Evolutionary conservation across 2,329 filamentous ascomycete species (phyloP).

Genomic region (Paracorniculantispora psalliotae): DNA sequence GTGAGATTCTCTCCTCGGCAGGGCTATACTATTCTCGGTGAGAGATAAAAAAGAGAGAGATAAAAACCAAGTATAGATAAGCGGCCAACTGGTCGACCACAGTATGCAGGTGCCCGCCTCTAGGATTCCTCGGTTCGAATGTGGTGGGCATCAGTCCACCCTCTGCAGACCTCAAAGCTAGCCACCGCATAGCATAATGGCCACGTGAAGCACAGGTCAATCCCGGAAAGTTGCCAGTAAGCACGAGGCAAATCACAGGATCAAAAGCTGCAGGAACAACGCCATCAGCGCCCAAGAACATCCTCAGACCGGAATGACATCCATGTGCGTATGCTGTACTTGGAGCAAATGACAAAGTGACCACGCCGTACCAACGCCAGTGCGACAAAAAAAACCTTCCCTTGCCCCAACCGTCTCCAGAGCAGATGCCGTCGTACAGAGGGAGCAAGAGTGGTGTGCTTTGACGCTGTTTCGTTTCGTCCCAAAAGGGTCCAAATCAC

Average conservation of each 20-base stretch:
- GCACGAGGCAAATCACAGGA: neutral
- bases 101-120: neutral
- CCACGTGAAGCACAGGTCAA: slow-evolving; percentile 2
- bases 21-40: neutral
- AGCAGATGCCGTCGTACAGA: neutral
- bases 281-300: neutral
- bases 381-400: neutral
- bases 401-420: neutral
- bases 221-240: neutral
- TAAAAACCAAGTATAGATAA: neutral
- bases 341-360: neutral
- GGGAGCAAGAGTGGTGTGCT: neutral
- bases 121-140: neutral
- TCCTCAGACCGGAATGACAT: neutral
- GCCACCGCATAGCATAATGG: neutral
- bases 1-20: neutral
- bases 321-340: neutral
- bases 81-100: neutral
- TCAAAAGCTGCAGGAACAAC: neutral
- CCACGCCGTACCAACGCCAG: neutral
- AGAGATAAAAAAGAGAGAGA: neutral
- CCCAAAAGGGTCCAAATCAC: neutral
- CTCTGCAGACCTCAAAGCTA: neutral
- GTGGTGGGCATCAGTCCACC: neutral
- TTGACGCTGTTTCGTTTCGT: slow-evolving; percentile 8